A percentile compares a stretch with the other conserved stretches of the same genome.
Evolutionary conservation across 306 rosid species (phyloP).

Genomic region (Myrica gale): DNA sequence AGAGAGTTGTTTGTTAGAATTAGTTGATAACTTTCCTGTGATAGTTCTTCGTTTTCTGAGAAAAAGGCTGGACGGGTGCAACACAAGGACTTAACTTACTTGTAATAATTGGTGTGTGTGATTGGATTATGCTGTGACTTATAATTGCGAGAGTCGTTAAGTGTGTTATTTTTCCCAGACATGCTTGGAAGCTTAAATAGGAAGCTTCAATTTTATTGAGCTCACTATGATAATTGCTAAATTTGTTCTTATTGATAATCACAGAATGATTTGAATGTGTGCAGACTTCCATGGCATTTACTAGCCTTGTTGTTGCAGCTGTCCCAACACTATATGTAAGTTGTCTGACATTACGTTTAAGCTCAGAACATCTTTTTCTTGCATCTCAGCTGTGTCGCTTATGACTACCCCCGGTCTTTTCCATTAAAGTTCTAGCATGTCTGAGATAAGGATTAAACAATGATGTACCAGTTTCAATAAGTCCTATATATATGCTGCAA

Average conservation of each 20-base stretch:
- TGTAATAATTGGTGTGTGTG: not conserved
- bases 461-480: not conserved
- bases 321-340: slow-evolving; percentile 82
- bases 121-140: not conserved
- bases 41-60: too few species aligned
- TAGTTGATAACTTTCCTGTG: not conserved
- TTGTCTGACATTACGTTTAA: slow-evolving; percentile 22
- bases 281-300: slow-evolving; percentile 89
- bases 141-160: not conserved
- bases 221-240: not conserved
- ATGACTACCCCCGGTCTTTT: not conserved
- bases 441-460: not conserved
- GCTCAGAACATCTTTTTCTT: slow-evolving; percentile 7
- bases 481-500: not conserved
- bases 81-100: too few species aligned
- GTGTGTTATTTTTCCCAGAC: not conserved
- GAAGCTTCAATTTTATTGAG: not conserved
- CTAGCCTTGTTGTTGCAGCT: slow-evolving; percentile 80
- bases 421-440: too few species aligned
- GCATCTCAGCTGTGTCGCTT: not conserved
- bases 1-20: not conserved
- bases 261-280: slow-evolving; percentile 25
- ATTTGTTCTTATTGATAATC: slow-evolving; percentile 11
- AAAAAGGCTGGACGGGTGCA: too few species aligned
- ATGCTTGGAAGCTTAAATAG: not conserved